Percentiles rank a stretch among this genome's conserved stretches.
phyloP scores from a whole-genome alignment of 2,329 filamentous ascomycete species.

The Paecilomyces niveus region DNA sequence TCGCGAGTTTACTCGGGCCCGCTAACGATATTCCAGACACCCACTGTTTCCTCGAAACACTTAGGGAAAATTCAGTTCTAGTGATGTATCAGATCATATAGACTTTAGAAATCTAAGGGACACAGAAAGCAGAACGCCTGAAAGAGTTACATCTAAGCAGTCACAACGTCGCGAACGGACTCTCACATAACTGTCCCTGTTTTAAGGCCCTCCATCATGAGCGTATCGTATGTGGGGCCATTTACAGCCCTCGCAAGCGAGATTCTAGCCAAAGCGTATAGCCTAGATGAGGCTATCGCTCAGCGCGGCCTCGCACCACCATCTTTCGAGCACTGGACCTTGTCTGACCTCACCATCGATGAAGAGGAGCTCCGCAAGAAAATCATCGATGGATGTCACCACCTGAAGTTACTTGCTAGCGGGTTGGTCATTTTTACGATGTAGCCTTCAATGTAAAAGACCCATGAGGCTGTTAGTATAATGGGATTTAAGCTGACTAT shows the following conservation, averaged over 20 bases:
- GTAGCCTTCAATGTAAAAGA: not conserved
- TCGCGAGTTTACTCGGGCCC: not conserved
- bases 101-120: not conserved
- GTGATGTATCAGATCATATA: no score
- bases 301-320: not conserved
- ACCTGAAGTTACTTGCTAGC: not conserved
- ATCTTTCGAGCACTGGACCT: not conserved
- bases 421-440: not conserved
- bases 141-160: no score
- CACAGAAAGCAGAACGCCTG: not conserved
- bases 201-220: not conserved
- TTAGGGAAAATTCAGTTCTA: no score
- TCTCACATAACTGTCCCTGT: not conserved
- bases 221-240: not conserved
- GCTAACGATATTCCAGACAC: not conserved
- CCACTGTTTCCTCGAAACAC: no score
- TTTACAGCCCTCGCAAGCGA: not conserved
- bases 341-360: not conserved
- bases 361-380: not conserved
- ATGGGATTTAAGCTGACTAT: not conserved
- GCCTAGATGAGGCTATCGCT: not conserved
- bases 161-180: no score
- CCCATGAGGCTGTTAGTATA: not conserved
- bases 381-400: not conserved
- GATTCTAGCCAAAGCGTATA: not conserved